Evolutionary conservation across 805 yeast genomes (phyloP).

Genomic region (Barnettozyma vustinii): DNA sequence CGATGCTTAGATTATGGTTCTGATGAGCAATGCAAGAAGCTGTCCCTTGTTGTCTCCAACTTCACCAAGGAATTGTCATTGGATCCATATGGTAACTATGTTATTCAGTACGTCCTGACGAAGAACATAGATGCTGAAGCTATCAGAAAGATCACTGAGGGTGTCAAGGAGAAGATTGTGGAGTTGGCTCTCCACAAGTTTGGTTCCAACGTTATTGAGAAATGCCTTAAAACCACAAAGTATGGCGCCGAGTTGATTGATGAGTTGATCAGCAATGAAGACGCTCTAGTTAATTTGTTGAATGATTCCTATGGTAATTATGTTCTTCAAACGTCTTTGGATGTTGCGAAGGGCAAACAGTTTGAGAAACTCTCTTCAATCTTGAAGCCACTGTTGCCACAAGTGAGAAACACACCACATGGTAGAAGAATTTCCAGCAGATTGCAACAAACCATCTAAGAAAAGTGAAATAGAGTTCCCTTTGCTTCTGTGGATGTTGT

Average conservation of each 20-base stretch:
- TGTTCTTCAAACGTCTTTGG: constrained; percentile 89
- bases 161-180: constrained; percentile 30
- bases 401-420: constrained; percentile 86
- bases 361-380: constrained; percentile 50
- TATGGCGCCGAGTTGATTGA: constrained; percentile 43
- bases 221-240: constrained; percentile 54
- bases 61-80: constrained; percentile 66
- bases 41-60: constrained; percentile 63
- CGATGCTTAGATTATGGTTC: constrained; percentile 91
- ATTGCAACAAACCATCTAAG: constrained; percentile 26
- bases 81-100: constrained; percentile 97
- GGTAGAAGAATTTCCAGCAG: constrained; percentile 90
- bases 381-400: constrained; percentile 70
- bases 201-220: constrained; percentile 91
- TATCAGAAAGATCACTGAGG: constrained; percentile 29
- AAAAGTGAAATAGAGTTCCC: neutral
- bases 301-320: constrained; percentile 94
- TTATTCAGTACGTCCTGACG: constrained; percentile 82
- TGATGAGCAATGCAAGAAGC: constrained; percentile 56
- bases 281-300: constrained; percentile 45
- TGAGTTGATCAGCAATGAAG: constrained; percentile 38
- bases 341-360: constrained; percentile 41
- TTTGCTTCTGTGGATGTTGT: neutral
- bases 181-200: constrained; percentile 78
- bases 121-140: constrained; percentile 29